phyloP scores from a whole-genome alignment of 73 alveolate species.

The Tetrahymena malaccensis region DNA sequence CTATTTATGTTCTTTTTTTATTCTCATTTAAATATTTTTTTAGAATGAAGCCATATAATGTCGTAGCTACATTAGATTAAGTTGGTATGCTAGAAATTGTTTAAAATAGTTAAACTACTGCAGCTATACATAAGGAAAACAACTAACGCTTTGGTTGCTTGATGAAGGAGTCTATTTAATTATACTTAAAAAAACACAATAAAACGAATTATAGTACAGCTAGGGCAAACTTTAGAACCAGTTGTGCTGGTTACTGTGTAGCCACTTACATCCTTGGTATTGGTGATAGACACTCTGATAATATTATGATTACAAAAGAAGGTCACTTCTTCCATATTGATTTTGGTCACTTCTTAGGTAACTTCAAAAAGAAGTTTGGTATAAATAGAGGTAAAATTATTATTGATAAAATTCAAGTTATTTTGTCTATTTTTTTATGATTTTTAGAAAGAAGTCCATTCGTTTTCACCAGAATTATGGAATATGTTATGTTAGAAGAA shows the following conservation, averaged over 20 bases:
- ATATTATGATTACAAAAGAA: constrained; percentile 81
- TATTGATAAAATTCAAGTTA: neutral
- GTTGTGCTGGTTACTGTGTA: constrained; percentile 94
- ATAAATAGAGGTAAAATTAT: constrained; percentile 63
- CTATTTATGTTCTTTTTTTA: constrained; percentile 7
- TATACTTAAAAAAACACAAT: constrained; percentile 34
- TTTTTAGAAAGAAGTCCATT: constrained; percentile 83
- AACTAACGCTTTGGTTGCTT: constrained; percentile 48
- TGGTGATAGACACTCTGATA: constrained; percentile 95
- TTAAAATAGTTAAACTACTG: constrained; percentile 46
- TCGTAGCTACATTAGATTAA: constrained; percentile 82
- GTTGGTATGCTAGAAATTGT: constrained; percentile 95
- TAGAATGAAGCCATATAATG: constrained; percentile 86
- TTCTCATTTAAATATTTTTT: neutral
- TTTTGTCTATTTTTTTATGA: neutral
- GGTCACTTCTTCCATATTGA: constrained; percentile 94
- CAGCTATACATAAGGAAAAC: constrained; percentile 15
- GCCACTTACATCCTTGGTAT: constrained; percentile 87
- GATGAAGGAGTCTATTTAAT: constrained; percentile 36
- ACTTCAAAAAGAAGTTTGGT: constrained; percentile 88
- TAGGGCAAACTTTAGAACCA: constrained; percentile 56
- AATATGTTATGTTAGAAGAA: constrained; percentile 75
- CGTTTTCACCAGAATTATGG: constrained; percentile 83
- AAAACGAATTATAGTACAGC: constrained; percentile 39
- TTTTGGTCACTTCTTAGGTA: constrained; percentile 95